Percentiles rank a stretch among this genome's conserved stretches.
Conservation (phyloP, 192 early-diverging fungal species). For the Backusella liffmaniae region DNA sequence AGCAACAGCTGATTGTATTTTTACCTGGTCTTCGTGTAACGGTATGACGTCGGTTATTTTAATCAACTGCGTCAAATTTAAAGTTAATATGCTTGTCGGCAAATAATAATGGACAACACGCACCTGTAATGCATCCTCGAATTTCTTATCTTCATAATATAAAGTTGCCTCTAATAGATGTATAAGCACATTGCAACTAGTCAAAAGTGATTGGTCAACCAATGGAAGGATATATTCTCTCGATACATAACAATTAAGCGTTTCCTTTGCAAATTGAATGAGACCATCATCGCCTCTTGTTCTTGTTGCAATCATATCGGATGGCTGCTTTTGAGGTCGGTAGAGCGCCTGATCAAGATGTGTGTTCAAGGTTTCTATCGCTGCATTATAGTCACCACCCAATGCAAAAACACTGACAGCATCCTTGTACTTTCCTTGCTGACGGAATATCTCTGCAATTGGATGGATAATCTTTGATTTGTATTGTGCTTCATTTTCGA, state of each 20-base stretch:
- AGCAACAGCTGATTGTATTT: background rate
- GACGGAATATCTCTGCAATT: constrained; percentile 69
- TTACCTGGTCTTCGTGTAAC: background rate
- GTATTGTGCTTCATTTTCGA: constrained; percentile 58
- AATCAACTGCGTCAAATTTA: background rate
- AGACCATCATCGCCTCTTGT: background rate
- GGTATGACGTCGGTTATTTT: background rate
- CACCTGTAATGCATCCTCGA: constrained; percentile 60
- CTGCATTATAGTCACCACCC: constrained; percentile 23
- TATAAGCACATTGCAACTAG: constrained; percentile 18
- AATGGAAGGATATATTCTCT: background rate
- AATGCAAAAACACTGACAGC: constrained; percentile 71
- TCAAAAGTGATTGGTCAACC: background rate
- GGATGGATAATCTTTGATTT: constrained; percentile 60
- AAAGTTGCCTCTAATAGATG: constrained; percentile 48
- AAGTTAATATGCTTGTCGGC: background rate
- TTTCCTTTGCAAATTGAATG: background rate
- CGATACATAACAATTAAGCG: background rate
- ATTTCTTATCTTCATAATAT: constrained; percentile 49
- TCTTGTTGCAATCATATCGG: background rate
- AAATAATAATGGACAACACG: background rate
- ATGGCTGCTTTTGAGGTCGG: background rate
- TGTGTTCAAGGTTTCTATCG: constrained; percentile 17
- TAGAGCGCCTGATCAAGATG: constrained; percentile 26
- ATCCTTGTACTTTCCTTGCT: constrained; percentile 70